phyloP scores from a whole-genome alignment of 257 asterid species.

The Fraxinus americana region DNA sequence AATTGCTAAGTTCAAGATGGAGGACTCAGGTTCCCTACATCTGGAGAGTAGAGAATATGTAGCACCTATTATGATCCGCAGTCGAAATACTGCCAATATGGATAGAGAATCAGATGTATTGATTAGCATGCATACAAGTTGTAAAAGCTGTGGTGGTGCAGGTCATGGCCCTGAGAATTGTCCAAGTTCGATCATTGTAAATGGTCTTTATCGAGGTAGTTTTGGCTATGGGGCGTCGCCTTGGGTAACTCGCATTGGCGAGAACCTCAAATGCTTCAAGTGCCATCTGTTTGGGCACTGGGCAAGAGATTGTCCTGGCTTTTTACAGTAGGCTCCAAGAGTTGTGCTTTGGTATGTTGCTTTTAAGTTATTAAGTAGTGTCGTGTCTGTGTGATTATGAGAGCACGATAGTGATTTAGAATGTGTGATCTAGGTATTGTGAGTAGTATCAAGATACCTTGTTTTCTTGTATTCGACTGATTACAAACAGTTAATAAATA shows the following conservation, averaged over 20 bases:
- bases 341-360: constrained; percentile 11
- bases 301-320: constrained; percentile 80
- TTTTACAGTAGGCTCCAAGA: constrained; percentile 12
- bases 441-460: too few species aligned
- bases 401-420: too few species aligned
- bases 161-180: constrained; percentile 76
- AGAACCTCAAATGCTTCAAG: constrained; percentile 38
- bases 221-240: too few species aligned
- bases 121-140: constrained; percentile 44
- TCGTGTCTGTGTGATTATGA: neutral
- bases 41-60: constrained; percentile 34
- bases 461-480: too few species aligned
- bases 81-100: constrained; percentile 33
- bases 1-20: constrained; percentile 48
- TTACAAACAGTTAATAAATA: too few species aligned
- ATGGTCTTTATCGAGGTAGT: too few species aligned
- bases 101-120: constrained; percentile 34
- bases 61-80: constrained; percentile 18
- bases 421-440: too few species aligned
- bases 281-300: constrained; percentile 82
- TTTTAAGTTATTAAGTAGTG: neutral
- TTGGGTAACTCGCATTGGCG: constrained; percentile 1
- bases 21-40: constrained; percentile 37
- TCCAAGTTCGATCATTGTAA: constrained; percentile 45
- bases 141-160: constrained; percentile 70